phyloP scores from a whole-genome alignment of 2,329 filamentous ascomycete genomes.

The Talaromyces marneffei region DNA sequence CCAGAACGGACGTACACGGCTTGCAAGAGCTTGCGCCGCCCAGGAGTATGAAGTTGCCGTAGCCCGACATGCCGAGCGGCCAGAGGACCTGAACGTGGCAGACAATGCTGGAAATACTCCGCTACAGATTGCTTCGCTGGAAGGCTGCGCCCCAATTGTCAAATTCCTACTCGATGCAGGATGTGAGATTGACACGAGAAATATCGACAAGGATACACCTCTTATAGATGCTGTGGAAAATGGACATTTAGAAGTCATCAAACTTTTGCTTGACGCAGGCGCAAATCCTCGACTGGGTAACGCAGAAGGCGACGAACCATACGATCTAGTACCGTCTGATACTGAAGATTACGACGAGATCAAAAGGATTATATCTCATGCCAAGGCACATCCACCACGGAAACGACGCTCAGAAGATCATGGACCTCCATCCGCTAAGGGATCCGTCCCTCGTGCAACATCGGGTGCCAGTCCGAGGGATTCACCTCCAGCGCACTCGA shows the following conservation, averaged over 20 bases:
- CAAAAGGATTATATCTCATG: conserved; percentile 60
- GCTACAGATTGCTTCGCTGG: conserved; percentile 83
- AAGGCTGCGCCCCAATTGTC: conserved; percentile 81
- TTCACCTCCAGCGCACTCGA: conserved; percentile 35
- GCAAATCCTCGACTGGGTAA: conserved; percentile 90
- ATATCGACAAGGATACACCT: conserved; percentile 80
- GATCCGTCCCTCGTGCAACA: conserved; percentile 37
- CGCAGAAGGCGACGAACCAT: conserved; percentile 83
- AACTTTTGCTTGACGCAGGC: conserved; percentile 73
- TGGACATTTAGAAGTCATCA: conserved; percentile 82
- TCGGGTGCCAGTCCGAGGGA: conserved; percentile 43
- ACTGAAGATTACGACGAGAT: conserved; percentile 76
- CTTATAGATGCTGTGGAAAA: conserved; percentile 96
- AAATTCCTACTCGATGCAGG: conserved; percentile 77
- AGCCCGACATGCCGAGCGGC: conserved; percentile 67
- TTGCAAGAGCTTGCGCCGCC: conserved; percentile 84
- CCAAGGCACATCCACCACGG: conserved; percentile 50
- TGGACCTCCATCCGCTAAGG: conserved; percentile 27
- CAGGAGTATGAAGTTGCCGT: conserved; percentile 77
- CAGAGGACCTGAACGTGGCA: conserved; percentile 79
- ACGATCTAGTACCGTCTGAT: conserved; percentile 73
- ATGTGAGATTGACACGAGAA: conserved; percentile 75
- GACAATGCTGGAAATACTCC: conserved; percentile 97
- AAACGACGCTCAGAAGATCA: conserved; percentile 41
- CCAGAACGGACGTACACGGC: conserved; percentile 81